Conservation (phyloP, 176 grass and related monocot genomes). For the Raddia distichophylla region DNA sequence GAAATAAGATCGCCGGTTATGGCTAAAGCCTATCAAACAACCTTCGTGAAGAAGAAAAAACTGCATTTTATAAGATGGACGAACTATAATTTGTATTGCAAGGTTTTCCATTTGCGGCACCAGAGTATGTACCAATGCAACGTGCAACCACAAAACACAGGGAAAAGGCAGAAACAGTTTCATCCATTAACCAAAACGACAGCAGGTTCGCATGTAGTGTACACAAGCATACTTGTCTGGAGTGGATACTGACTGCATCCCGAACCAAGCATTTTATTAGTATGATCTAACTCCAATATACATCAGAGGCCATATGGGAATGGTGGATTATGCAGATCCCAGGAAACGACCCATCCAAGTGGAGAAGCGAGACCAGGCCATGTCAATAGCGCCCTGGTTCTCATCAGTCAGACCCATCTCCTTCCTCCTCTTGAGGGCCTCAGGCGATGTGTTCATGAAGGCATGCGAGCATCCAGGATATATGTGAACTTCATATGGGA, state of each 20-base stretch:
- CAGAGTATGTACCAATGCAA: background rate
- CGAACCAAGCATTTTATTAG: conserved; percentile 43
- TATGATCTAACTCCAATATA: background rate
- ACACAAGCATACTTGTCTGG: conserved; percentile 29
- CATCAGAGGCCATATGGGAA: conserved; percentile 3
- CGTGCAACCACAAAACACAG: background rate
- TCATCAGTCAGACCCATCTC: conserved; percentile 75
- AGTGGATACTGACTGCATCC: conserved; percentile 20
- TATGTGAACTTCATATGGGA: conserved; percentile 74
- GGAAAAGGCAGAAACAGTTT: background rate
- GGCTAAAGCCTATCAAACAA: too few species aligned
- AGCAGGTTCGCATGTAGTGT: background rate
- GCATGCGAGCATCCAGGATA: conserved; percentile 78
- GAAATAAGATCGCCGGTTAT: too few species aligned
- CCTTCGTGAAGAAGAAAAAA: too few species aligned
- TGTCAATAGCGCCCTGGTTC: conserved; percentile 52
- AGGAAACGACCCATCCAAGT: conserved; percentile 82
- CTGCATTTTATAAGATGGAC: too few species aligned
- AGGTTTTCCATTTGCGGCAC: too few species aligned
- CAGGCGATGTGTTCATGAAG: conserved; percentile 87
- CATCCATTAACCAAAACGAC: background rate
- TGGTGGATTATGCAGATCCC: conserved; percentile 41
- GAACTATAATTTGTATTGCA: too few species aligned
- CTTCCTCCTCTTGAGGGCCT: conserved; percentile 81
- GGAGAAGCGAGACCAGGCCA: conserved; percentile 83